These are phyloP conservation scores for Hymenotorrendiella dingleyae DNA, from an alignment of 2,329 filamentous ascomycete genomes.

Conservation along the genomic window DNA sequence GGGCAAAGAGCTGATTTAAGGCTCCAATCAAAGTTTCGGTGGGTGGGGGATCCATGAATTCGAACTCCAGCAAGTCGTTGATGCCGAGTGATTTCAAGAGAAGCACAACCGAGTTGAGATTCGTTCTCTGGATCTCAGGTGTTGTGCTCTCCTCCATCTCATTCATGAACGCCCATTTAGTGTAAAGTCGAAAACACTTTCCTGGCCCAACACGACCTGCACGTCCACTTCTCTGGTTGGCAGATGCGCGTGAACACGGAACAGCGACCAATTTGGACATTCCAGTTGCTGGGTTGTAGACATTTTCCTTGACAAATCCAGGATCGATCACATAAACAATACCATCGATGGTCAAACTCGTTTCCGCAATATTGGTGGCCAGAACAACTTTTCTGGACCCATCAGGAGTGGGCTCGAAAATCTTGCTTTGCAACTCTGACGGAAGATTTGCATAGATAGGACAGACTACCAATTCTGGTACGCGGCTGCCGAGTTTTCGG, in stretches of 20 bases:
- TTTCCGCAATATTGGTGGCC: conserved; percentile 96
- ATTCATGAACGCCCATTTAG: conserved; percentile 89
- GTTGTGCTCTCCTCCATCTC: conserved; percentile 90
- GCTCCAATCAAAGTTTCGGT: conserved; percentile 85
- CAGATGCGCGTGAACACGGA: conserved; percentile 84
- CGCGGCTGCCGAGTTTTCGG: conserved; percentile 75
- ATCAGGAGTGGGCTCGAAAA: conserved; percentile 87
- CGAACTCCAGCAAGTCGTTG: conserved; percentile 86
- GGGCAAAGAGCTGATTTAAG: conserved; percentile 83
- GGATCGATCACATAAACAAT: conserved; percentile 95
- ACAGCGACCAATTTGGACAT: conserved; percentile 91
- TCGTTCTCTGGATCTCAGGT: conserved; percentile 88
- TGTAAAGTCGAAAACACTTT: conserved; percentile 90
- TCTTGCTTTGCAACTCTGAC: conserved; percentile 83
- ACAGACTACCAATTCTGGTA: conserved; percentile 82
- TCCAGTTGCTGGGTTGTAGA: conserved; percentile 84
- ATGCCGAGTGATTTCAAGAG: conserved; percentile 87
- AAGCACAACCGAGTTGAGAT: conserved; percentile 77
- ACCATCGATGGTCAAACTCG: conserved; percentile 88
- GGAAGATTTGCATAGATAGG: conserved; percentile 94
- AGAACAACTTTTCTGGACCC: conserved; percentile 85
- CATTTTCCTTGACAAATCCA: conserved; percentile 91
- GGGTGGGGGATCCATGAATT: conserved; percentile 91
- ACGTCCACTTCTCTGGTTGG: conserved; percentile 87
- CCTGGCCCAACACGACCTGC: conserved; percentile 88